These are phyloP conservation scores for Hanseniaspora jakobsenii DNA, from an alignment of 805 yeast species.

Conservation along the genomic window DNA sequence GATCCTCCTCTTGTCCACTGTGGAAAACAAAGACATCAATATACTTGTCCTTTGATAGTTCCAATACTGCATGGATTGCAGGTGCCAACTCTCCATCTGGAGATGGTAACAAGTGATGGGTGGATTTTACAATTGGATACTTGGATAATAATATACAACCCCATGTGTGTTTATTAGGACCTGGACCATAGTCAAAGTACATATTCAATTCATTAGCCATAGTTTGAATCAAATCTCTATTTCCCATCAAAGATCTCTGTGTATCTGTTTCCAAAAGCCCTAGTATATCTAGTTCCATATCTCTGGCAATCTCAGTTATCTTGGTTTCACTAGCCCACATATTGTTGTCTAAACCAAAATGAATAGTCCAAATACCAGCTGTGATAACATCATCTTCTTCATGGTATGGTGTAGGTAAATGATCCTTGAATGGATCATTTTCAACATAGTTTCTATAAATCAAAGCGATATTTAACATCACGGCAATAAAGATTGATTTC, in stretches of 20 bases:
- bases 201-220: slow-evolving; percentile 85
- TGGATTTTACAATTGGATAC: slow-evolving; percentile 82
- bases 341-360: slow-evolving; percentile 92
- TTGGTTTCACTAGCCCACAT: slow-evolving; percentile 95
- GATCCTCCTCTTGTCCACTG: slow-evolving; percentile 96
- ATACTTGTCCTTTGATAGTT: slow-evolving; percentile 63
- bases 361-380: slow-evolving; percentile 97
- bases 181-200: slow-evolving; percentile 96
- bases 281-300: slow-evolving; percentile 80
- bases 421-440: slow-evolving; percentile 22
- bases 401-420: slow-evolving; percentile 54
- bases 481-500: slow-evolving; percentile 12
- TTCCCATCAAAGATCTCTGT: slow-evolving; percentile 87
- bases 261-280: slow-evolving; percentile 90
- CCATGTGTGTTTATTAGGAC: slow-evolving; percentile 97
- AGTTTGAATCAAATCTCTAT: slow-evolving; percentile 83
- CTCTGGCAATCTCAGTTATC: slow-evolving; percentile 71
- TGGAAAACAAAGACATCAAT: slow-evolving; percentile 96
- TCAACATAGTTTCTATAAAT: slow-evolving; percentile 20
- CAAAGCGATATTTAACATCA: slow-evolving; percentile 19
- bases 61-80: slow-evolving; percentile 90
- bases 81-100: slow-evolving; percentile 98
- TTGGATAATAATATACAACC: slow-evolving; percentile 86
- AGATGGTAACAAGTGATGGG: slow-evolving; percentile 85
- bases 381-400: slow-evolving; percentile 62